Evolutionary conservation across 1,139 yeast genomes (phyloP).

Genomic region (Spencermartinsiella ligniputridi): DNA sequence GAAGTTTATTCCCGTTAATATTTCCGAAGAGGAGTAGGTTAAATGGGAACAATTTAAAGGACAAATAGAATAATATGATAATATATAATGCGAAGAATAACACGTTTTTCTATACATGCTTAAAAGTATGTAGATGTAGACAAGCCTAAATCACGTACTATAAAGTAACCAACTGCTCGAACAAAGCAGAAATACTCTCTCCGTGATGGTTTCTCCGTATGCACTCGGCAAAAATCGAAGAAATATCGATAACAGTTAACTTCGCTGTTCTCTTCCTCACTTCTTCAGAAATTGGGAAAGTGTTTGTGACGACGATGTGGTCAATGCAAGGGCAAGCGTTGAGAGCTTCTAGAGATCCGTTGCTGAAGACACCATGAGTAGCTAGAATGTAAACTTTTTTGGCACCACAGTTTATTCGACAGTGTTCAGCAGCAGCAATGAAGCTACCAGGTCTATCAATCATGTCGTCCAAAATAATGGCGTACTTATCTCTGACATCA

Average conservation of each 20-base stretch:
- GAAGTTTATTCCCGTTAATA: constrained; percentile 37
- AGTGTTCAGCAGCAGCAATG: constrained; percentile 96
- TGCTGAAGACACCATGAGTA: constrained; percentile 92
- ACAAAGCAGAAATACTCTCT: constrained; percentile 86
- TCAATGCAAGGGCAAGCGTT: constrained; percentile 79
- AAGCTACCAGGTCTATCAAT: constrained; percentile 91
- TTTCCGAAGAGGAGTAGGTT: constrained; percentile 11
- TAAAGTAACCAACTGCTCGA: constrained; percentile 75
- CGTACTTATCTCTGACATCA: constrained; percentile 85
- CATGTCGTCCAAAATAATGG: constrained; percentile 94
- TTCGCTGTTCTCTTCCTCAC: constrained; percentile 55
- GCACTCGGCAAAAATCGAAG: constrained; percentile 95
- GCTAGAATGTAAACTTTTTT: constrained; percentile 85
- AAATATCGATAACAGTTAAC: constrained; percentile 83
- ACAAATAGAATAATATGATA: constrained; percentile 9
- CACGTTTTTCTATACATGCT: too few species aligned
- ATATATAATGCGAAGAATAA: constrained; percentile 12
- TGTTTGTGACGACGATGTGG: constrained; percentile 88
- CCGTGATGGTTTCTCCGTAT: constrained; percentile 98
- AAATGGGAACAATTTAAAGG: constrained; percentile 1
- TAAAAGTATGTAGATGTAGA: too few species aligned
- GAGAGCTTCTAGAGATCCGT: constrained; percentile 75
- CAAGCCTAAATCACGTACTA: too few species aligned
- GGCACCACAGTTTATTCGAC: constrained; percentile 93
- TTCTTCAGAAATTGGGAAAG: constrained; percentile 77